A percentile compares a stretch with the other conserved stretches of the same genome.
phyloP scores from a whole-genome alignment of 805 yeast species.

The Teunomyces gatunensis region DNA sequence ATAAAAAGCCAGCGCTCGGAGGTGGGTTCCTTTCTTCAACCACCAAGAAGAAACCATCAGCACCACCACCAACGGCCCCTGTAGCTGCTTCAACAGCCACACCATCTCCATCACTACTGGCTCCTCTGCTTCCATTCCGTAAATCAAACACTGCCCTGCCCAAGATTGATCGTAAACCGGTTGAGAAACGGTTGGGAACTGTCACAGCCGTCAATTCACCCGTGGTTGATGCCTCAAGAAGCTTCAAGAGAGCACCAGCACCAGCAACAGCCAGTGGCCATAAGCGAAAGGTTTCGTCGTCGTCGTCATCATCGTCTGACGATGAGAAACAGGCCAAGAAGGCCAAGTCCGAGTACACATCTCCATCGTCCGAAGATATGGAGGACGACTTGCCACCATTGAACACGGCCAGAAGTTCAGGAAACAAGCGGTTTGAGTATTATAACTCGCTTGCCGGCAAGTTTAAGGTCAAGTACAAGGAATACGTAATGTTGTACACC shows the following conservation, averaged over 20 bases:
- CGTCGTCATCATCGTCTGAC: slow-evolving; percentile 22
- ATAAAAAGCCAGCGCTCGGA: slow-evolving; percentile 27
- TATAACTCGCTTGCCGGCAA: slow-evolving; percentile 43
- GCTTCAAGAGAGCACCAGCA: background rate
- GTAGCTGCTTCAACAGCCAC: slow-evolving; percentile 5
- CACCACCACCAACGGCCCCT: slow-evolving; percentile 4
- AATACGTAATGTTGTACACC: slow-evolving; percentile 47
- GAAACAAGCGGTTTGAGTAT: slow-evolving; percentile 28
- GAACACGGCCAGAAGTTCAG: slow-evolving; percentile 9
- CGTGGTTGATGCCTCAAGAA: slow-evolving; percentile 6
- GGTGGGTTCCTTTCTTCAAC: slow-evolving; percentile 21
- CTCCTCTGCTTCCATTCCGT: slow-evolving; percentile 6
- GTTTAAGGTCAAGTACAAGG: slow-evolving; percentile 48
- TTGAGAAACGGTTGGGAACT: slow-evolving; percentile 5
- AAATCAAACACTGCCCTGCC: slow-evolving; percentile 24
- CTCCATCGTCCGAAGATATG: slow-evolving; percentile 28
- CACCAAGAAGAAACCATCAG: slow-evolving; percentile 11
- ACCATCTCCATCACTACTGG: background rate
- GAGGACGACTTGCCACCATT: slow-evolving; percentile 14
- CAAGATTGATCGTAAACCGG: slow-evolving; percentile 6
- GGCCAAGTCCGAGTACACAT: slow-evolving; percentile 24
- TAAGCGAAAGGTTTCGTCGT: slow-evolving; percentile 11
- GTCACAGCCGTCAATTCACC: slow-evolving; percentile 14
- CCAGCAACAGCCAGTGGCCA: background rate
- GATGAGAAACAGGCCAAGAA: slow-evolving; percentile 17